These are phyloP conservation scores for Adiantum capillusveneris DNA, from an alignment of 75 land plant genomes.

Conservation along the genomic window DNA sequence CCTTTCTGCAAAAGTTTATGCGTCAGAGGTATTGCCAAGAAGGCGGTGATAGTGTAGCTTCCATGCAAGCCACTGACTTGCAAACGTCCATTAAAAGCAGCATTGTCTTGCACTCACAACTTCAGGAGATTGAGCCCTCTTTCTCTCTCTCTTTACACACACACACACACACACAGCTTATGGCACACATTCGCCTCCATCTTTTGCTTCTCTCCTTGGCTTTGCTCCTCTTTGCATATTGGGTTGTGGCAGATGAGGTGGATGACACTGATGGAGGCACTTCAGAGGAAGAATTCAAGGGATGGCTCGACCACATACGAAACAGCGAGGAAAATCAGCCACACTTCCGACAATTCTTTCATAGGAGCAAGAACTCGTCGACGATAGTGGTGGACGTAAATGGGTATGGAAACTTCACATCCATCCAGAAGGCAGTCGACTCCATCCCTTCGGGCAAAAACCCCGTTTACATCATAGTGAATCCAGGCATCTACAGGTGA, in stretches of 20 bases:
- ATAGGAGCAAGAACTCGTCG: slow-evolving; percentile 11
- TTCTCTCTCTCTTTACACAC: no score
- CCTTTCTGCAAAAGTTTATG: no score
- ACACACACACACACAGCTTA: no score
- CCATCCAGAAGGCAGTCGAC: slow-evolving; percentile 70
- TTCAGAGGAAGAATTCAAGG: neutral
- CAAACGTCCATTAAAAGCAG: no score
- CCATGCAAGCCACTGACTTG: no score
- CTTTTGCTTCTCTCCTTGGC: no score
- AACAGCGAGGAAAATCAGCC: neutral
- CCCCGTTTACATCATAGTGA: slow-evolving; percentile 61
- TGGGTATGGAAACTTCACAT: slow-evolving; percentile 57
- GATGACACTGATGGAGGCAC: neutral
- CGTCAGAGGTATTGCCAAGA: no score
- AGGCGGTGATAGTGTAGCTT: no score
- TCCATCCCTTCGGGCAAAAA: slow-evolving; percentile 53
- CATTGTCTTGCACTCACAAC: no score
- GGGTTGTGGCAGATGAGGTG: neutral
- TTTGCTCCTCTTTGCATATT: no score
- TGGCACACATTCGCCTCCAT: no score
- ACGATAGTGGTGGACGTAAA: slow-evolving; percentile 47
- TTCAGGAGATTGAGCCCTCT: no score
- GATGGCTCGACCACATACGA: neutral
- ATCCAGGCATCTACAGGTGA: slow-evolving; percentile 71
- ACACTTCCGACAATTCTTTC: neutral